Percentiles rank a stretch among this genome's conserved stretches.
Evolutionary conservation across 257 asterid species (phyloP).

Genomic region (Striga asiatica): DNA sequence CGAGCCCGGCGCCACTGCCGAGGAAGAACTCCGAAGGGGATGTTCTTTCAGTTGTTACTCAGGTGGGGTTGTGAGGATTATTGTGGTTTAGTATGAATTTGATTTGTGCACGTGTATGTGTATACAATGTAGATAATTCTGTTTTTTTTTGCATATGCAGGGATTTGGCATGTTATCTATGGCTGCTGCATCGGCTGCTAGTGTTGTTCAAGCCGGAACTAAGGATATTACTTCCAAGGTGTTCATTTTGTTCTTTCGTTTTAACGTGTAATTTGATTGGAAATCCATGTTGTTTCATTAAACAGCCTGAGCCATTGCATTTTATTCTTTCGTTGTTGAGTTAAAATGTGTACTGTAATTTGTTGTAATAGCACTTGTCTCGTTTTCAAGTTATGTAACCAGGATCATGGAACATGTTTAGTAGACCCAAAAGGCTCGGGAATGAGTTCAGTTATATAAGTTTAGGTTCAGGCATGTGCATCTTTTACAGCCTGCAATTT

Average conservation of each 20-base stretch:
- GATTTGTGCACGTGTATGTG: neutral
- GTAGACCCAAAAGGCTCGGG: neutral
- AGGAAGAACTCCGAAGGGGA: slow-evolving; percentile 41
- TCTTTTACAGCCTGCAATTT: neutral
- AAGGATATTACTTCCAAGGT: slow-evolving; percentile 65
- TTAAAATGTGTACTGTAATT: too few relatives aligned
- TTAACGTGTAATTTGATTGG: neutral
- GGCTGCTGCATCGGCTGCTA: slow-evolving; percentile 64
- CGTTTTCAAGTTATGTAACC: too few relatives aligned
- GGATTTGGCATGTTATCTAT: slow-evolving; percentile 63
- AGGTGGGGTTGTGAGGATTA: slow-evolving; percentile 25
- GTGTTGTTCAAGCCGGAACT: slow-evolving; percentile 62
- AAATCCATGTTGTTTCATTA: too few relatives aligned
- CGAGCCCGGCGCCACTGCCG: slow-evolving; percentile 34
- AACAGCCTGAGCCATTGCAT: too few relatives aligned
- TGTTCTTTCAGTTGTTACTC: slow-evolving; percentile 51
- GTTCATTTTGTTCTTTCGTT: slow-evolving; percentile 5
- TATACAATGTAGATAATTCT: too few relatives aligned
- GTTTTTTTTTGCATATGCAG: slow-evolving; percentile 25
- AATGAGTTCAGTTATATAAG: neutral
- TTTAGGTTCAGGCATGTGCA: neutral
- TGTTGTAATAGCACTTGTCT: neutral
- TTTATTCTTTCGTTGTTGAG: too few relatives aligned
- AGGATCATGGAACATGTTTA: neutral
- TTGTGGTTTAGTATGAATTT: neutral